Evolutionary conservation across 495 filamentous ascomycete species (phyloP).

Genomic region (Apodospora peruviana): DNA sequence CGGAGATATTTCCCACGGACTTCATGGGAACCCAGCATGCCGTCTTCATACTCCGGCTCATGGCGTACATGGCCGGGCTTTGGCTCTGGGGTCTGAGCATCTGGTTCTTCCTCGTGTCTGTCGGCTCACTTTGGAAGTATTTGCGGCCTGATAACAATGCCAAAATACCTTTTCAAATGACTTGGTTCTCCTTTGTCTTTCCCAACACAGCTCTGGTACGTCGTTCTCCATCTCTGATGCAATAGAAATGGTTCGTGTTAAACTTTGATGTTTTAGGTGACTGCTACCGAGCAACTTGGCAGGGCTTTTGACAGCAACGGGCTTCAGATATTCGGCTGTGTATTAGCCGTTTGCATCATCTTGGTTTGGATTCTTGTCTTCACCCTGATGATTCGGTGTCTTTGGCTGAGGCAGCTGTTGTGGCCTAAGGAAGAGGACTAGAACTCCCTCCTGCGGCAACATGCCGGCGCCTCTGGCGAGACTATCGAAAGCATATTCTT

Average conservation of each 20-base stretch:
- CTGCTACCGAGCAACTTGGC: slow-evolving; percentile 68
- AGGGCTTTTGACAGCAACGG: slow-evolving; percentile 54
- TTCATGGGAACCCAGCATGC: slow-evolving; percentile 33
- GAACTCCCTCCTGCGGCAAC: slow-evolving; percentile 4
- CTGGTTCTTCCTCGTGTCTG: slow-evolving; percentile 81
- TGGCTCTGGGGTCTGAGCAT: slow-evolving; percentile 84
- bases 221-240: not conserved
- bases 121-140: slow-evolving; percentile 71
- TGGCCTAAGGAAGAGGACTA: slow-evolving; percentile 28
- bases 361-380: slow-evolving; percentile 68
- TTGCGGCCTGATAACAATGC: slow-evolving; percentile 39
- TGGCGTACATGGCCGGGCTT: slow-evolving; percentile 48
- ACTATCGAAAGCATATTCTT: too few relatives aligned
- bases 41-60: slow-evolving; percentile 31
- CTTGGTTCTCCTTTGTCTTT: slow-evolving; percentile 84
- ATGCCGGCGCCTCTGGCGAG: too few relatives aligned
- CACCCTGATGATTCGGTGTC: slow-evolving; percentile 62
- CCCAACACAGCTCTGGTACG: slow-evolving; percentile 68
- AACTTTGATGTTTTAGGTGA: slow-evolving; percentile 34
- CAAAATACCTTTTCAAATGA: slow-evolving; percentile 76
- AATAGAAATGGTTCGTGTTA: not conserved
- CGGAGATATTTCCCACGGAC: slow-evolving; percentile 31
- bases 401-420: slow-evolving; percentile 50
- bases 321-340: slow-evolving; percentile 64
- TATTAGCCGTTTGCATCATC: slow-evolving; percentile 55